Evolutionary conservation across 495 filamentous ascomycete species (phyloP).

Genomic region (Penicillium desertorum): DNA sequence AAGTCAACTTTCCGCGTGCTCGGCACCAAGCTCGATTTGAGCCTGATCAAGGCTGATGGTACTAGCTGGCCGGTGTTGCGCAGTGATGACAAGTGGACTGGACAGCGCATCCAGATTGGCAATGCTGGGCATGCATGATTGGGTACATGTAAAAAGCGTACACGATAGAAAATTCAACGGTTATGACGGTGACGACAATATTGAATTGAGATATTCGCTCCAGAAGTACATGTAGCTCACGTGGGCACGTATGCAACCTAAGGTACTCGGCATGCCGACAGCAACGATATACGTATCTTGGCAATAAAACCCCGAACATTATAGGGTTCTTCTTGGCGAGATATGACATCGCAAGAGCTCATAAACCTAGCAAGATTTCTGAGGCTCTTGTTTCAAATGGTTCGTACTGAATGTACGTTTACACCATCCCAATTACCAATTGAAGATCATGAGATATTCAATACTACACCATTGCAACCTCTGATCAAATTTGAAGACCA

Average conservation of each 20-base stretch:
- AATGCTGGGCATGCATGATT: slow-evolving; percentile 65
- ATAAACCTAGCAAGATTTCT: background rate
- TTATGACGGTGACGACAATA: slow-evolving; percentile 18
- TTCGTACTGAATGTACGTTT: background rate
- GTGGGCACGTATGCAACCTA: background rate
- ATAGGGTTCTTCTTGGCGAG: background rate
- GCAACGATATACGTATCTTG: background rate
- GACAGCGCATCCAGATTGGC: slow-evolving; percentile 81
- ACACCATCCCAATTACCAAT: background rate
- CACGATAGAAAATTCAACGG: slow-evolving; percentile 5
- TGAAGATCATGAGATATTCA: background rate
- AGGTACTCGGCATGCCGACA: slow-evolving; percentile 1
- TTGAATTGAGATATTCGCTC: background rate
- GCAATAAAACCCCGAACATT: background rate
- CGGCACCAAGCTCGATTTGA: slow-evolving; percentile 93
- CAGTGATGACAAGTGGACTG: slow-evolving; percentile 74
- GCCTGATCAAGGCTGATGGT: slow-evolving; percentile 77
- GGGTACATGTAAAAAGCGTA: slow-evolving; percentile 6
- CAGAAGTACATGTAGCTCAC: background rate
- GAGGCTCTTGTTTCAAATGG: background rate
- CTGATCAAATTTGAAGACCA: slow-evolving; percentile 4
- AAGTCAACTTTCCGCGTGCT: slow-evolving; percentile 79
- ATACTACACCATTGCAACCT: background rate
- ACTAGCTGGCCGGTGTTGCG: slow-evolving; percentile 86
- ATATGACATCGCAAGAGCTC: background rate